Conservation (phyloP, 2,329 filamentous ascomycete genomes). For the Aspergillus arachidicola region DNA sequence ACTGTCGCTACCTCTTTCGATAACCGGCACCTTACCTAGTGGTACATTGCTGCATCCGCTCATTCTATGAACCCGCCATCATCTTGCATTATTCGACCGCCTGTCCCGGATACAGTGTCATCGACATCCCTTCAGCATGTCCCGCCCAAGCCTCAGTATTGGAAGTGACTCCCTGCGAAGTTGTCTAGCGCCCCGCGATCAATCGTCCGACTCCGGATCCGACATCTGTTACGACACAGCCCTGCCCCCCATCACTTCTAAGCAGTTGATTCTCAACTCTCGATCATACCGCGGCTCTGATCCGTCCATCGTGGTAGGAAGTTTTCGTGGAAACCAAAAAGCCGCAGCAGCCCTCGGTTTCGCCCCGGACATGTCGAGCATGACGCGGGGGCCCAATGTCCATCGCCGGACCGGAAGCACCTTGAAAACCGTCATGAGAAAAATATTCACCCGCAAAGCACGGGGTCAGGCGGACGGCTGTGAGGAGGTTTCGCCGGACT, state of each 20-base stretch:
- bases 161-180: conserved; percentile 16
- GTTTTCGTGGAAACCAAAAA: conserved; percentile 16
- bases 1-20: not conserved
- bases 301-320: conserved; percentile 18
- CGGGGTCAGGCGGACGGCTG: conserved; percentile 35
- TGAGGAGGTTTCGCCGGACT: conserved; percentile 28
- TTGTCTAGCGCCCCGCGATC: conserved; percentile 5
- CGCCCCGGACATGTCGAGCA: conserved; percentile 27
- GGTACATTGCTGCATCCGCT: not conserved
- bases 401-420: conserved; percentile 46
- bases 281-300: conserved; percentile 20
- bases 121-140: conserved; percentile 12
- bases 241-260: conserved; percentile 33
- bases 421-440: conserved; percentile 48
- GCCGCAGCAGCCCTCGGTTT: conserved; percentile 21
- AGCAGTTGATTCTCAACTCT: conserved; percentile 17
- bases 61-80: not conserved
- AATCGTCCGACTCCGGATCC: conserved; percentile 12
- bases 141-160: conserved; percentile 11
- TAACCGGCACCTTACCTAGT: not conserved
- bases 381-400: conserved; percentile 25
- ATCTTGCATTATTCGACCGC: not conserved
- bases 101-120: not conserved
- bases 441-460: conserved; percentile 45
- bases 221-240: conserved; percentile 30